Conservation (phyloP, 2,329 filamentous ascomycete genomes). For the Beauveria sp. region DNA sequence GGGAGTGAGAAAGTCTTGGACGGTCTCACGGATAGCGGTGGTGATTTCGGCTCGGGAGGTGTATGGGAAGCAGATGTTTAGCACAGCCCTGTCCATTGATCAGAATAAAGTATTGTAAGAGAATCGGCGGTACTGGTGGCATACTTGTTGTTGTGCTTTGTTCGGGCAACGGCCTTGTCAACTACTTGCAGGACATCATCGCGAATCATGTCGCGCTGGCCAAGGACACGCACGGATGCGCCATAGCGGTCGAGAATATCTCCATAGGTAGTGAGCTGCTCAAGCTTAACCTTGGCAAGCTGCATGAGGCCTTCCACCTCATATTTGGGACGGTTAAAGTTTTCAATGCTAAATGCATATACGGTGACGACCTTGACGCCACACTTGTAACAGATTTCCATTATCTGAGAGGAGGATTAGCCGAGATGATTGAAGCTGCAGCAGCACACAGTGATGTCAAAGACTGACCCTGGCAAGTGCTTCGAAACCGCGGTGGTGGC, state of each 20-base stretch:
- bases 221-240: conserved; percentile 76
- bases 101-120: conserved; percentile 5
- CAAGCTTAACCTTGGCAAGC: conserved; percentile 90
- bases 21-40: conserved; percentile 76
- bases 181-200: conserved; percentile 84
- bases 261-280: conserved; percentile 86
- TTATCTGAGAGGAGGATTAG: conserved; percentile 48
- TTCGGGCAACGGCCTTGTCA: conserved; percentile 78
- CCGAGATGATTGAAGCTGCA: conserved; percentile 3
- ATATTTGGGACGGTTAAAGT: conserved; percentile 94
- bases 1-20: conserved; percentile 75
- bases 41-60: conserved; percentile 95
- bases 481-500: conserved; percentile 92
- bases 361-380: conserved; percentile 96
- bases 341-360: conserved; percentile 98
- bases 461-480: conserved; percentile 73
- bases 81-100: conserved; percentile 35
- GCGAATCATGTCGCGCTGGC: conserved; percentile 75
- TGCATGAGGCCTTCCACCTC: conserved; percentile 97
- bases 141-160: conserved; percentile 75
- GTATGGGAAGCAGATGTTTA: conserved; percentile 98
- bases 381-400: conserved; percentile 97
- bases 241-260: conserved; percentile 90
- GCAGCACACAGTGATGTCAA: neutral
- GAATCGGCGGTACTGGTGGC: conserved; percentile 15